A percentile compares a stretch with the other conserved stretches of the same genome.
phyloP scores from a whole-genome alignment of 495 filamentous ascomycete genomes.

The Aspergillus egyptiacus region DNA sequence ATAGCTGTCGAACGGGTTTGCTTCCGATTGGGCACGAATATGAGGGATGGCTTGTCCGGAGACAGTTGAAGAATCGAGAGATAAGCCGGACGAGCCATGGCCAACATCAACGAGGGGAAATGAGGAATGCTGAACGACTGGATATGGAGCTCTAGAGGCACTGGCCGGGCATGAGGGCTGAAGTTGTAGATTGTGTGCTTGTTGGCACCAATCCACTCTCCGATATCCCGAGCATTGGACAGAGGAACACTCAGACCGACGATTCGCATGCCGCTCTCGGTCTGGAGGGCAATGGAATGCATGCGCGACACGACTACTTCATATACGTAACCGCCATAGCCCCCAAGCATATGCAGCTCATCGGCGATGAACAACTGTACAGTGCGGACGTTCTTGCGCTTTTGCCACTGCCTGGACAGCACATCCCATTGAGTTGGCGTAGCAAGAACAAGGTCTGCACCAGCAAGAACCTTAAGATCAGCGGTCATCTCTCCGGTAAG shows the following conservation, averaged over 20 bases:
- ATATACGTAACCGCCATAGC: slow-evolving; percentile 82
- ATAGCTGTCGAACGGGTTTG: slow-evolving; percentile 85
- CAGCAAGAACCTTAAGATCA: slow-evolving; percentile 83
- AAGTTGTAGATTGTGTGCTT: slow-evolving; percentile 99
- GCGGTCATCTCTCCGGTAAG: slow-evolving; percentile 89
- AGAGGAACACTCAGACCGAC: slow-evolving; percentile 89
- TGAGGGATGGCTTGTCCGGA: slow-evolving; percentile 76
- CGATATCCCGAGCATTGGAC: slow-evolving; percentile 85
- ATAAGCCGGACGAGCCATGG: slow-evolving; percentile 94
- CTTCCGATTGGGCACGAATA: slow-evolving; percentile 91
- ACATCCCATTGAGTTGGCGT: slow-evolving; percentile 95
- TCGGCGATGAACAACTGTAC: slow-evolving; percentile 93
- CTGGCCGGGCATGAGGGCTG: slow-evolving; percentile 79
- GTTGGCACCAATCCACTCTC: slow-evolving; percentile 98
- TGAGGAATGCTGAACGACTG: slow-evolving; percentile 95
- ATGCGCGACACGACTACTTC: slow-evolving; percentile 95
- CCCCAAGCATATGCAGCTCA: slow-evolving; percentile 94
- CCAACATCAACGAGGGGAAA: slow-evolving; percentile 95
- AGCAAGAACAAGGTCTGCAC: slow-evolving; percentile 85
- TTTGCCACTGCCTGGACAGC: slow-evolving; percentile 90
- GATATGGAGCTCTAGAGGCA: slow-evolving; percentile 88
- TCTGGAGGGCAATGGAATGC: slow-evolving; percentile 91
- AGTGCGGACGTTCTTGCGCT: slow-evolving; percentile 87
- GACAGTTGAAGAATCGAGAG: slow-evolving; percentile 79
- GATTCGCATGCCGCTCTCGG: slow-evolving; percentile 77